Evolutionary conservation across 75 land plant species (phyloP).

Genomic region (Pinus taeda): DNA sequence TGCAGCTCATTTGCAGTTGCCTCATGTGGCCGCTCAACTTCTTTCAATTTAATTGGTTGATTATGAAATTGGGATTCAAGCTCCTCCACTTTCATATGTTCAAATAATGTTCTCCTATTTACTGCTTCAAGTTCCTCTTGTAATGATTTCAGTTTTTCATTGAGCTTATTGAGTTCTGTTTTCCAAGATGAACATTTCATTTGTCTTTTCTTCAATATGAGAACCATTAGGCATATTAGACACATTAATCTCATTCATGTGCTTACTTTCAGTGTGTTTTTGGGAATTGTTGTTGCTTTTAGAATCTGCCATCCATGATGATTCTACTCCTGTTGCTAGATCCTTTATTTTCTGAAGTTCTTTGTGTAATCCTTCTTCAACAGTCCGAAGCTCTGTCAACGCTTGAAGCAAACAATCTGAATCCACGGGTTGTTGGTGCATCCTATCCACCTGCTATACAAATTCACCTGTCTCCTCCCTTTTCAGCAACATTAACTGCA

Average conservation of each 20-base stretch:
- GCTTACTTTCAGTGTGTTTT: too few species aligned
- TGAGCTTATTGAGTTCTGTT: not conserved
- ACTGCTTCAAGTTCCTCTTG: slow-evolving; percentile 8
- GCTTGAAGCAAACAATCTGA: slow-evolving; percentile 9
- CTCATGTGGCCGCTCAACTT: not conserved
- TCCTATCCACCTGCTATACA: not conserved
- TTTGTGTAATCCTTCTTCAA: not conserved
- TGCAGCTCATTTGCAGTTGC: not conserved
- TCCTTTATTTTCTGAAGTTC: too few species aligned
- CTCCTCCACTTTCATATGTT: slow-evolving; percentile 1
- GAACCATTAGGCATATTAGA: too few species aligned
- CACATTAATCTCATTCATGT: too few species aligned
- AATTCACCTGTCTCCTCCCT: not conserved
- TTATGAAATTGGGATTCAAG: not conserved
- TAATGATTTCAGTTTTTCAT: slow-evolving; percentile 1
- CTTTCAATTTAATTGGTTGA: slow-evolving; percentile 2
- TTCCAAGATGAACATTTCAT: not conserved
- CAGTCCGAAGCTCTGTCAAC: not conserved
- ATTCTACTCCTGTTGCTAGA: too few species aligned
- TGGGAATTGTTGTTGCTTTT: too few species aligned
- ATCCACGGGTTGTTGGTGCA: not conserved
- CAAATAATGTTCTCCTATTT: not conserved
- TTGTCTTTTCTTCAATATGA: not conserved
- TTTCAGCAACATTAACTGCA: not conserved
- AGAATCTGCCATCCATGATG: too few species aligned